These are phyloP conservation scores for Hypoxylon sp. DNA, from an alignment of 2,329 filamentous ascomycete genomes.

Conservation along the genomic window DNA sequence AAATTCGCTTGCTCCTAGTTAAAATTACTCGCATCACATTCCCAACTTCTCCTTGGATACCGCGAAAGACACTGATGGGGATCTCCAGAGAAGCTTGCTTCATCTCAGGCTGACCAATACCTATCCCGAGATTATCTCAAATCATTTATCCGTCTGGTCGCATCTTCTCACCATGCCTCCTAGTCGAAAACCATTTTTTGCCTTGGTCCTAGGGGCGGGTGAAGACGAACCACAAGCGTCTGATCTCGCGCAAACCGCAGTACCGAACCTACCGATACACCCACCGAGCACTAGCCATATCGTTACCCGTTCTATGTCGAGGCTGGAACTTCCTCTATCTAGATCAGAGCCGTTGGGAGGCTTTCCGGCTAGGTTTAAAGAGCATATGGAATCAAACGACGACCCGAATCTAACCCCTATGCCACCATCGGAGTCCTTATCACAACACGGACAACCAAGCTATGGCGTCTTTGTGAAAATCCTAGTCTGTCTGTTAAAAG, in stretches of 20 bases:
- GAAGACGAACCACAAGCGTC: not conserved
- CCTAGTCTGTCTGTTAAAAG: not conserved
- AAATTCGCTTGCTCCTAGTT: no score
- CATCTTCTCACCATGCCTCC: not conserved
- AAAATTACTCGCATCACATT: not conserved
- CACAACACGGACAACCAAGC: not conserved
- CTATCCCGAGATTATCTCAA: not conserved
- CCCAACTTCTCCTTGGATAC: not conserved
- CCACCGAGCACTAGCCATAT: not conserved
- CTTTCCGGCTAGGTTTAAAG: not conserved
- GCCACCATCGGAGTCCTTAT: not conserved
- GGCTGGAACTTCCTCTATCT: not conserved
- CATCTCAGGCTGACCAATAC: not conserved
- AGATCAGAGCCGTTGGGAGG: not conserved
- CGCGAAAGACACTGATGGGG: not conserved
- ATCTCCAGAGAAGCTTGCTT: not conserved
- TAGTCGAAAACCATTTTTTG: not conserved
- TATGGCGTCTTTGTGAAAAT: not conserved
- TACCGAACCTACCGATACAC: not conserved
- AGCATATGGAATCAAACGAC: not conserved
- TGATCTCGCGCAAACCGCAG: not conserved
- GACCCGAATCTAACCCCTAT: not conserved
- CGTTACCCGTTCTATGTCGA: not conserved
- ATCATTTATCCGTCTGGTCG: not conserved
- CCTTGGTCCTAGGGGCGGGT: not conserved